Base-by-base conservation (phyloP, 768 basidiomycete genomes). In the Sarcodon sp. region DNA sequence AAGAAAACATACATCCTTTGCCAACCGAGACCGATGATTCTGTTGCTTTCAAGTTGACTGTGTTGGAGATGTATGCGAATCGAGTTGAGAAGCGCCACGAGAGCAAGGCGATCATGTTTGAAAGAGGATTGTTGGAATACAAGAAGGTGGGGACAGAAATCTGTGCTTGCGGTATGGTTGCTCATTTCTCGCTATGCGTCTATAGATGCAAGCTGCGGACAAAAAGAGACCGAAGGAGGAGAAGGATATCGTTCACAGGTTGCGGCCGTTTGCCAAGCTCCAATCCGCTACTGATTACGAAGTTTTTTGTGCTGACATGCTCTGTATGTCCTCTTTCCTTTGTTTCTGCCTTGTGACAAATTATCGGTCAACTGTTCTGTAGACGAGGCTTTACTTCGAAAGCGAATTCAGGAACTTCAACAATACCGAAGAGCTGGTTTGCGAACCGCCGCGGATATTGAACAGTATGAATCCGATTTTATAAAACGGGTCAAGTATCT, bases 211-310 rank as follows among this genome's bases (percentile, higher is more conserved):
- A 72, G 87, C 88, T 8, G 74, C 76, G 3, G 94, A 99, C 55
- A 87, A 93, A 68, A 97, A 96, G 61, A 72, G 90, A 13, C 76
- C 77, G 7, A 83, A 86, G 56, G 94, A 97, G 52, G 93, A 98
- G 57, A 79, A 86, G 54, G 96, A 98, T 52, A 82, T 97, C 48
- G 64, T 91, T 18, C 80, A 89, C 55, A 80, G 92, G 21, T 72
- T 93, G 47, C 85, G 93, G 53, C 88, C 91, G 3, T 97, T 97
- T 62, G 79, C 94, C 27, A 79, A 83, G 47, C 67, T 98, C 34
- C 92, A 96, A 61, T 92, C 90, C 0, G 83, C 86, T 1, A 80
- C 87, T 50, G 94, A 99, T 58, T 93, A 84, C 55, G 96, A 99
- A 61, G 71, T 71, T 3, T 87, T 98, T 59, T 71, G 83, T 4